phyloP scores from a whole-genome alignment of 176 grass and related monocot species.

The Cymbopogon citratus region DNA sequence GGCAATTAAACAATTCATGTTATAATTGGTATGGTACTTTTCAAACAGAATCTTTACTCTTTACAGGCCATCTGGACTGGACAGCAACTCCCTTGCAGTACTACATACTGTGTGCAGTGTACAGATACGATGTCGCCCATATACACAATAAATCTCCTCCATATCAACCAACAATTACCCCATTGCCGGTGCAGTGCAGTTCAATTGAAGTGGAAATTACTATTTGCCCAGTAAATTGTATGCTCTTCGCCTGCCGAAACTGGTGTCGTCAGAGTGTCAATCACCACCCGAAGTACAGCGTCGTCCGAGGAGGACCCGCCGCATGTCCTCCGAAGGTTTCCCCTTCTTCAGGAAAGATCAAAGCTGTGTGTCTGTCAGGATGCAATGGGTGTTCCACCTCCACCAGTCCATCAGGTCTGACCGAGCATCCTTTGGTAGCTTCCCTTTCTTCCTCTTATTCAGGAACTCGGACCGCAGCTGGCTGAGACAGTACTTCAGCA shows the following conservation, averaged over 20 bases:
- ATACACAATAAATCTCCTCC: conserved; percentile 40
- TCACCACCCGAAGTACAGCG: conserved; percentile 74
- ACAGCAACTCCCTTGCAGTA: neutral
- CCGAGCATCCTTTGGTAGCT: conserved; percentile 76
- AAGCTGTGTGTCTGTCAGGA: neutral
- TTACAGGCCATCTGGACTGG: conserved; percentile 22
- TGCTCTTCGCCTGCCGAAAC: neutral
- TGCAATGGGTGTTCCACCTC: conserved; percentile 85
- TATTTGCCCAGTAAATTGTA: neutral
- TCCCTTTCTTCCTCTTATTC: conserved; percentile 99
- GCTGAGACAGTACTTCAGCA: conserved; percentile 89
- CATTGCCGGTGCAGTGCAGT: neutral
- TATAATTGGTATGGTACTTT: conserved; percentile 1
- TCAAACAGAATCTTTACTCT: neutral
- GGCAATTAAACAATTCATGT: neutral
- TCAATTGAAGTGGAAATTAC: neutral
- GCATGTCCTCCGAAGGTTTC: neutral
- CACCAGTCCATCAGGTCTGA: conserved; percentile 65
- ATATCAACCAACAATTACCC: conserved; percentile 6
- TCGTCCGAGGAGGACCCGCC: conserved; percentile 57
- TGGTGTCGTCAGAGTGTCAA: neutral
- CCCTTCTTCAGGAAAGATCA: neutral
- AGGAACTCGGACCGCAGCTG: conserved; percentile 75
- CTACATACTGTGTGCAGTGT: neutral
- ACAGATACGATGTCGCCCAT: conserved; percentile 13